A percentile compares a stretch with the other conserved stretches of the same genome.
These are phyloP conservation scores for Ceratocystis cacaofunesta DNA, from an alignment of 2,329 filamentous ascomycete genomes.

Conservation along the genomic window DNA sequence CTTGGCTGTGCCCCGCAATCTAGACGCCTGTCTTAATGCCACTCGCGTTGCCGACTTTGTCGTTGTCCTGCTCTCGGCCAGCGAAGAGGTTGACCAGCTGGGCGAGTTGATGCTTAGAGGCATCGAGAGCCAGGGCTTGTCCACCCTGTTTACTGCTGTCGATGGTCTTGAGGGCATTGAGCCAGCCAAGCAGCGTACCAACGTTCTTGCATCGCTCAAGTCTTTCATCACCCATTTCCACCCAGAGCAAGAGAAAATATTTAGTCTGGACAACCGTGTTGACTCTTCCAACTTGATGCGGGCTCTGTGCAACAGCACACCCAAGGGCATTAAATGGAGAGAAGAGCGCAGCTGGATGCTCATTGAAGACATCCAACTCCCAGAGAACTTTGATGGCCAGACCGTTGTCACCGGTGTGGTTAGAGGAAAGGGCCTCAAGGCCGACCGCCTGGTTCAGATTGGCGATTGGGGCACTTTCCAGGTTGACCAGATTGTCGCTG, in stretches of 20 bases:
- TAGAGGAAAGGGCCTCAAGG: slow-evolving; percentile 72
- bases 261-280: slow-evolving; percentile 73
- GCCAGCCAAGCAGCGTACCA: slow-evolving; percentile 59
- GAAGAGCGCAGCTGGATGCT: slow-evolving; percentile 95
- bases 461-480: slow-evolving; percentile 92
- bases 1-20: slow-evolving; percentile 55
- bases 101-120: slow-evolving; percentile 75
- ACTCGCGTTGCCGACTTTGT: slow-evolving; percentile 85
- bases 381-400: slow-evolving; percentile 41
- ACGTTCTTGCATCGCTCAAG: slow-evolving; percentile 68
- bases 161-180: slow-evolving; percentile 67
- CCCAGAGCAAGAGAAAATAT: slow-evolving; percentile 78
- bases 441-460: slow-evolving; percentile 76
- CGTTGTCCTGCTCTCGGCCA: slow-evolving; percentile 66
- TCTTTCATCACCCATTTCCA: slow-evolving; percentile 93
- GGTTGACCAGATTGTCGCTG: slow-evolving; percentile 72
- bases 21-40: slow-evolving; percentile 68
- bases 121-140: slow-evolving; percentile 87
- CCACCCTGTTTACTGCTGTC: slow-evolving; percentile 75
- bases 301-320: slow-evolving; percentile 77
- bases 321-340: slow-evolving; percentile 89
- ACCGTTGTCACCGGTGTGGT: slow-evolving; percentile 73
- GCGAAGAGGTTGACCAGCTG: slow-evolving; percentile 67
- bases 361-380: slow-evolving; percentile 66
- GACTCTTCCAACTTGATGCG: slow-evolving; percentile 85